phyloP scores from a whole-genome alignment of 768 basidiomycete genomes.

The Russula griseocarnosa region DNA sequence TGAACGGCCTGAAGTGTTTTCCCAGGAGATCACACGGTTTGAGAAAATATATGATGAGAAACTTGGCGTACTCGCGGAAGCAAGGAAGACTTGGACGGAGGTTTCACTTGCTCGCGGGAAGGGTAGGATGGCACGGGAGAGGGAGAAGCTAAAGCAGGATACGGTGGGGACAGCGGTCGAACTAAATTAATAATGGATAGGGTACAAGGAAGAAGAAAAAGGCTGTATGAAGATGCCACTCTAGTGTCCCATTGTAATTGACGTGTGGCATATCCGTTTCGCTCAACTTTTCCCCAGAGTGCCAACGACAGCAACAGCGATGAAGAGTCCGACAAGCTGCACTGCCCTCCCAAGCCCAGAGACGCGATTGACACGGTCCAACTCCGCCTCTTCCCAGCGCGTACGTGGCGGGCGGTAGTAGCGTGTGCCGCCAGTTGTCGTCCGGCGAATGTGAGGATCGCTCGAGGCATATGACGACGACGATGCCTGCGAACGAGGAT shows the following conservation, averaged over 20 bases:
- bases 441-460: background rate
- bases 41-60: constrained; percentile 47
- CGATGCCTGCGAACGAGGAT: background rate
- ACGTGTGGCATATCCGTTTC: background rate
- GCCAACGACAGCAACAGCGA: constrained; percentile 22
- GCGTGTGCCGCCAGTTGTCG: background rate
- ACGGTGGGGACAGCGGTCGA: constrained; percentile 25
- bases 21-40: constrained; percentile 50
- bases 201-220: background rate
- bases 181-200: constrained; percentile 15
- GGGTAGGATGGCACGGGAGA: constrained; percentile 67
- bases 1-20: constrained; percentile 33
- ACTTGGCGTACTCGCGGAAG: constrained; percentile 47
- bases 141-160: constrained; percentile 36
- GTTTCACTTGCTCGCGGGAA: constrained; percentile 73
- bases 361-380: constrained; percentile 21
- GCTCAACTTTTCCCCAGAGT: constrained; percentile 15
- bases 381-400: constrained; percentile 22
- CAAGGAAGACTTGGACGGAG: constrained; percentile 52
- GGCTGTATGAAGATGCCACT: background rate
- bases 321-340: constrained; percentile 25
- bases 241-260: constrained; percentile 4
- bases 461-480: background rate
- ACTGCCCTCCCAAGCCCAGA: constrained; percentile 25
- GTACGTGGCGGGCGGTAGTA: constrained; percentile 20